These are phyloP conservation scores for Myriosclerotinia duriaeana DNA, from an alignment of 2,329 filamentous ascomycete genomes.

Conservation along the genomic window DNA sequence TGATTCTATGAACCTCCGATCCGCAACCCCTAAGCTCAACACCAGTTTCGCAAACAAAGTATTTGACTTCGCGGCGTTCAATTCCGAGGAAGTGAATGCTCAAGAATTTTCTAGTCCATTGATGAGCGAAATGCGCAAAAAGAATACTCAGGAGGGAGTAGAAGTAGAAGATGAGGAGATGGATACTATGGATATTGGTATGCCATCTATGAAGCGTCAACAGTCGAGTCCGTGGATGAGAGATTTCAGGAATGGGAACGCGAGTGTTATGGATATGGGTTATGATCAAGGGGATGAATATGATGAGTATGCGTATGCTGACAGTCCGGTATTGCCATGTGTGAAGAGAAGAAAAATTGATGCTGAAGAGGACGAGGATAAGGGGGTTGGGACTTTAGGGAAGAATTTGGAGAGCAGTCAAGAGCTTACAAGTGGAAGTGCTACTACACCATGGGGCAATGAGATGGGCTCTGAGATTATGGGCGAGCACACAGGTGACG, in stretches of 20 bases:
- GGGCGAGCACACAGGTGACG: background rate
- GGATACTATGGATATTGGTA: background rate
- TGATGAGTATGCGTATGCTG: background rate
- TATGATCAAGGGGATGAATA: background rate
- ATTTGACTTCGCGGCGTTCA: constrained; percentile 35
- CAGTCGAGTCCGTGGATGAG: constrained; percentile 16
- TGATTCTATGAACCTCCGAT: constrained; percentile 28
- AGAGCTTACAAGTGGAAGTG: constrained; percentile 1
- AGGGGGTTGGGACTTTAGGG: background rate
- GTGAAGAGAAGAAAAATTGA: constrained; percentile 29
- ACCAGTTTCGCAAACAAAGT: constrained; percentile 34
- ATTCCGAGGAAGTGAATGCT: constrained; percentile 9
- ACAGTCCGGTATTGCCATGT: constrained; percentile 24
- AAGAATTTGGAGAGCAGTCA: background rate
- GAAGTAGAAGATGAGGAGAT: background rate
- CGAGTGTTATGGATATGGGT: background rate
- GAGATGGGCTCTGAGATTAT: constrained; percentile 2
- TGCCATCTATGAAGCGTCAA: constrained; percentile 4
- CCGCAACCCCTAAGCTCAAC: constrained; percentile 24
- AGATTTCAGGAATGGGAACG: background rate
- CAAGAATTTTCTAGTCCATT: constrained; percentile 23
- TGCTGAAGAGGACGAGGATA: background rate
- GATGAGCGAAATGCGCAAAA: constrained; percentile 23
- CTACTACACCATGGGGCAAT: constrained; percentile 8
- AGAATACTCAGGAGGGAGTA: constrained; percentile 19